Conservation (phyloP, 345 rosid species). For the Populus euphratica region DNA sequence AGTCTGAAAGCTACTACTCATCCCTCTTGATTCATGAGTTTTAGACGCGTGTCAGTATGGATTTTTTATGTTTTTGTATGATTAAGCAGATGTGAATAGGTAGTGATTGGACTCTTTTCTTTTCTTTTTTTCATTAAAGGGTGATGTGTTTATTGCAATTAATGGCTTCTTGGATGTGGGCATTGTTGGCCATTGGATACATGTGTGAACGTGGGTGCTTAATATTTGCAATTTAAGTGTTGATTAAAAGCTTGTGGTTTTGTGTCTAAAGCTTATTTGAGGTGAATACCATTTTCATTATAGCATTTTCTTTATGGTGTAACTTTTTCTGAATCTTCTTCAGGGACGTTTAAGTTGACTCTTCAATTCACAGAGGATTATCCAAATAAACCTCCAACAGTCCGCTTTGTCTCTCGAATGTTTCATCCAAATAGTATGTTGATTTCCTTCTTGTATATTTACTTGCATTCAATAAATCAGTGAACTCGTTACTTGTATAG, state of each 20-base stretch:
- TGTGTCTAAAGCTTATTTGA: background rate
- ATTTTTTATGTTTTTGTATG: background rate
- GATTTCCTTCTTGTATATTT: background rate
- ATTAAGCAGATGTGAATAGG: background rate
- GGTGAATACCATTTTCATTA: background rate
- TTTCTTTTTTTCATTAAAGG: background rate
- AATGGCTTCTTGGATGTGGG: background rate
- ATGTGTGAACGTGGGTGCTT: background rate
- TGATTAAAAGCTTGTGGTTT: background rate
- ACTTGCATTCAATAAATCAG: background rate
- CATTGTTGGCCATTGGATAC: background rate
- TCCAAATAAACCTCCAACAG: slow-evolving; percentile 67
- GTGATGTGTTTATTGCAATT: background rate
- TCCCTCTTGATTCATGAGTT: background rate
- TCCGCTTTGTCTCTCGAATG: slow-evolving; percentile 65
- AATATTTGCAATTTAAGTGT: background rate
- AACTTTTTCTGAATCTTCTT: background rate
- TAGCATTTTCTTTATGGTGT: background rate
- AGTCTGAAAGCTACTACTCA: background rate
- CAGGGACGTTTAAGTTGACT: slow-evolving; percentile 66
- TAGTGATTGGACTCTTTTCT: background rate
- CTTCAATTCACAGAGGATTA: slow-evolving; percentile 60
- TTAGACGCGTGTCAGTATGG: background rate
- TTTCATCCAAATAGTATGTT: slow-evolving; percentile 67
- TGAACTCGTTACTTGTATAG: background rate